Evolutionary conservation across 148 eudicot genomes (phyloP), one percentile per base, ranked within the genome.

Genomic region (Bassia scoparia): DNA sequence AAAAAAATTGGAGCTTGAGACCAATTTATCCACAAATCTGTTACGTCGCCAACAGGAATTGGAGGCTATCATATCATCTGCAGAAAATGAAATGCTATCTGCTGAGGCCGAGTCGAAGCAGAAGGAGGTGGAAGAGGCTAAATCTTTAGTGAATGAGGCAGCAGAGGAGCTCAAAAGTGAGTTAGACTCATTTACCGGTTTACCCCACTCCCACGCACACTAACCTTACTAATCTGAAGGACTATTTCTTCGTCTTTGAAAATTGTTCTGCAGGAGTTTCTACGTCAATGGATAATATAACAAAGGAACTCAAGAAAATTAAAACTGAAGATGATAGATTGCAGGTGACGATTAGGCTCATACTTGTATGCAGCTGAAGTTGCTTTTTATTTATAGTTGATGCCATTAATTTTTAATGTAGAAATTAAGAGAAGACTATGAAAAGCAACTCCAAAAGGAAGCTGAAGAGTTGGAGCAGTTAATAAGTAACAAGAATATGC

Each of bases 1-100:
- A 76, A 92, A 90, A 87, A 92, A 81, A 72, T 82, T 81, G 46
- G 99, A 96, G 87, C 90, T 96, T 68, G 99, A 96, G 85, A 90
- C 96, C 78, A 96, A 92, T 80, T 85, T 90, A 44, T 92, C 96
- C 60, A 86, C 99, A 60, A 96, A 96, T 82, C 91, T 96, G 69
- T 86, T 83, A 37, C 87, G 89, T 71, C 89, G 96, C 50, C 87
- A 87, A 66, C 88, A 92, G 73, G 99, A 96, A 79, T 77, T 96
- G 75, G 95, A 90, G 83, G 92, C 94, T 26, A 70, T 90, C 49
- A 83, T 80, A 76, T 78, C 75, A 69, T 84, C 99, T 69, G 83
- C 81, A 43, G 97, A 87, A 64, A 78, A 80, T 82, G 92, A 88
- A 33, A 76, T 60, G 60, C 69, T 89, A 54, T 65, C 79, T 44